A percentile compares a stretch with the other conserved stretches of the same genome.
Evolutionary conservation across 257 asterid genomes (phyloP).

Genomic region (Scutellaria galericulata): DNA sequence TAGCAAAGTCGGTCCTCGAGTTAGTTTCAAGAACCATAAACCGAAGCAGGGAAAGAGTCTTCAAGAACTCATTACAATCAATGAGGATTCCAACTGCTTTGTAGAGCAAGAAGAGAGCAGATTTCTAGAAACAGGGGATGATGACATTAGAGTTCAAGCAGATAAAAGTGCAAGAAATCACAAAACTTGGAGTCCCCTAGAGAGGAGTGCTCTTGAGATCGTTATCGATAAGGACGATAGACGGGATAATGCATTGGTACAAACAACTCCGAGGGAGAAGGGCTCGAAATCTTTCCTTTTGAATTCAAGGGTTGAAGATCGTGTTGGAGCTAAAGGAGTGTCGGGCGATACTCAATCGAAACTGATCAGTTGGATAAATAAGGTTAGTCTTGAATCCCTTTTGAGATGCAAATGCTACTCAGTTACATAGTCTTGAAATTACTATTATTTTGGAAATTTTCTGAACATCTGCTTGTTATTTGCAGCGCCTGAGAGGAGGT

Average conservation of each 20-base stretch:
- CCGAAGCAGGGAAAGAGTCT: slow-evolving; percentile 33
- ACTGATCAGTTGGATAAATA: slow-evolving; percentile 58
- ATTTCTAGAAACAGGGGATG: slow-evolving; percentile 36
- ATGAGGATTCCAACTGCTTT: slow-evolving; percentile 31
- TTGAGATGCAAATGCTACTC: not conserved
- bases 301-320: slow-evolving; percentile 47
- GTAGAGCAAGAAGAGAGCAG: slow-evolving; percentile 41
- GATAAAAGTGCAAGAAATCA: slow-evolving; percentile 45
- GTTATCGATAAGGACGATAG: slow-evolving; percentile 53
- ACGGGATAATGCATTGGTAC: slow-evolving; percentile 42
- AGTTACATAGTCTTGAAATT: not conserved
- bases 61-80: slow-evolving; percentile 32
- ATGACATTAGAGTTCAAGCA: slow-evolving; percentile 37
- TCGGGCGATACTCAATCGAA: slow-evolving; percentile 37
- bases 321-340: slow-evolving; percentile 45
- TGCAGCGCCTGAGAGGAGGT: slow-evolving; percentile 62
- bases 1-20: slow-evolving; percentile 33
- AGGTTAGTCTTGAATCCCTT: slow-evolving; percentile 43
- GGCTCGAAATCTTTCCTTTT: slow-evolving; percentile 51
- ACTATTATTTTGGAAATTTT: slow-evolving; percentile 23
- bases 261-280: slow-evolving; percentile 62
- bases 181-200: slow-evolving; percentile 45
- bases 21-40: slow-evolving; percentile 35
- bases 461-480: slow-evolving; percentile 29
- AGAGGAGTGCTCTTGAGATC: slow-evolving; percentile 54